Conservation (phyloP, 805 yeast species). For the Wickerhamiella brachini region DNA sequence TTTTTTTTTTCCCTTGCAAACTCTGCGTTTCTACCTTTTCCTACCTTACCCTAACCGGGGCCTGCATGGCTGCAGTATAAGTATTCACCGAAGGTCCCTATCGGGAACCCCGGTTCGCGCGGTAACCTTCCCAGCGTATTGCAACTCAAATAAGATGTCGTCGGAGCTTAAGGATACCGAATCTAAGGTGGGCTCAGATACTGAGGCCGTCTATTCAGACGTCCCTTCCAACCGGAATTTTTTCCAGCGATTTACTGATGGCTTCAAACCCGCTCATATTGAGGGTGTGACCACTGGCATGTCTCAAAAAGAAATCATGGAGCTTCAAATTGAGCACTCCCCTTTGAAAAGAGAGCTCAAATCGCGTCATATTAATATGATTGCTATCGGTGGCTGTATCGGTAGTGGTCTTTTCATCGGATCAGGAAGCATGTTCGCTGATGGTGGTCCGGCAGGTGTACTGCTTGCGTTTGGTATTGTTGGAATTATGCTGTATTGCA, state of each 20-base stretch:
- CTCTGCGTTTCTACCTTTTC: not conserved
- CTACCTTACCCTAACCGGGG: not conserved
- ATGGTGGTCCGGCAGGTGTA: slow-evolving; percentile 43
- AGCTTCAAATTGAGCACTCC: slow-evolving; percentile 10
- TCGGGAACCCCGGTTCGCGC: not conserved
- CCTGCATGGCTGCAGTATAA: not conserved
- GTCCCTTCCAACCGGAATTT: not conserved
- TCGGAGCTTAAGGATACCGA: not conserved
- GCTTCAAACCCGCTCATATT: slow-evolving; percentile 15
- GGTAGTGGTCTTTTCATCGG: slow-evolving; percentile 61
- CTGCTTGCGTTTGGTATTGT: slow-evolving; percentile 45
- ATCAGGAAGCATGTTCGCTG: slow-evolving; percentile 33
- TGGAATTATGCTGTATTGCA: slow-evolving; percentile 51
- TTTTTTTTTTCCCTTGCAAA: not conserved
- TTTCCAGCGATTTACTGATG: slow-evolving; percentile 5
- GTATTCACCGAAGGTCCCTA: not conserved
- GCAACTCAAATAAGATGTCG: not conserved
- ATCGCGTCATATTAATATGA: slow-evolving; percentile 34
- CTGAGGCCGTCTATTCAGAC: not conserved
- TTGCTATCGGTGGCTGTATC: slow-evolving; percentile 74
- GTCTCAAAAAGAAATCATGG: slow-evolving; percentile 33
- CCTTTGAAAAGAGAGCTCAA: slow-evolving; percentile 26
- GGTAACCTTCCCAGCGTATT: no score
- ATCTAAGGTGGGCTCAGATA: not conserved
- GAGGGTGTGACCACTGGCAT: slow-evolving; percentile 12